Conservation (phyloP, 345 rosid genomes). For the Cardamine resedifolia region DNA sequence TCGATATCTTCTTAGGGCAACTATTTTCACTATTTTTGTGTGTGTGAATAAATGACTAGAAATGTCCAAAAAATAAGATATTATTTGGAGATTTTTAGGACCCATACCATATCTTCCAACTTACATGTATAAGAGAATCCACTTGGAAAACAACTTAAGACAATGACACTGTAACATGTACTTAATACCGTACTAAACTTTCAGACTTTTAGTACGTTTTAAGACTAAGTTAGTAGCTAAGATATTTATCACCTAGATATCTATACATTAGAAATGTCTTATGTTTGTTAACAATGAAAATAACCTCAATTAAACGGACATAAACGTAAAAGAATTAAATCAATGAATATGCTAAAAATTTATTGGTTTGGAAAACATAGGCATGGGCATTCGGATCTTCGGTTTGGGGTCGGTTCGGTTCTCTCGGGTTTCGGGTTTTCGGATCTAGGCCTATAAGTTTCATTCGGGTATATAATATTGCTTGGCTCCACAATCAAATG, state of each 20-base stretch:
- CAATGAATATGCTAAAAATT: background rate
- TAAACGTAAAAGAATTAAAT: background rate
- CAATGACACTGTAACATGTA: slow-evolving; percentile 14
- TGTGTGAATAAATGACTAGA: background rate
- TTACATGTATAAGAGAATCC: slow-evolving; percentile 11
- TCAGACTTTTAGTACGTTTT: background rate
- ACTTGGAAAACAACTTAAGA: slow-evolving; percentile 17
- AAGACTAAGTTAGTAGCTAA: background rate
- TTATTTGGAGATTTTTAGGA: slow-evolving; percentile 19
- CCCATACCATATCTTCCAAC: slow-evolving; percentile 22
- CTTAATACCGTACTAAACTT: slow-evolving; percentile 26
- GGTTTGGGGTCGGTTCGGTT: too few relatives aligned
- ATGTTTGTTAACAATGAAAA: background rate
- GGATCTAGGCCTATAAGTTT: too few relatives aligned
- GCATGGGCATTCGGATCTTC: too few relatives aligned
- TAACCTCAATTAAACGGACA: background rate
- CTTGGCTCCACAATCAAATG: background rate
- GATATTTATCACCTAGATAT: background rate
- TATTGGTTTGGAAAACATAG: background rate
- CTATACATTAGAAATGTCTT: background rate
- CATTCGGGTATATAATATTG: too few relatives aligned
- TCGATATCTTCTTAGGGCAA: slow-evolving; percentile 27
- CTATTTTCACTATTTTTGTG: background rate
- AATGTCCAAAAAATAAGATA: slow-evolving; percentile 19
- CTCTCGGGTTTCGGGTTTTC: too few relatives aligned